Evolutionary conservation across 2,329 filamentous ascomycete species (phyloP).

Genomic region (Periconia macrospinosa): DNA sequence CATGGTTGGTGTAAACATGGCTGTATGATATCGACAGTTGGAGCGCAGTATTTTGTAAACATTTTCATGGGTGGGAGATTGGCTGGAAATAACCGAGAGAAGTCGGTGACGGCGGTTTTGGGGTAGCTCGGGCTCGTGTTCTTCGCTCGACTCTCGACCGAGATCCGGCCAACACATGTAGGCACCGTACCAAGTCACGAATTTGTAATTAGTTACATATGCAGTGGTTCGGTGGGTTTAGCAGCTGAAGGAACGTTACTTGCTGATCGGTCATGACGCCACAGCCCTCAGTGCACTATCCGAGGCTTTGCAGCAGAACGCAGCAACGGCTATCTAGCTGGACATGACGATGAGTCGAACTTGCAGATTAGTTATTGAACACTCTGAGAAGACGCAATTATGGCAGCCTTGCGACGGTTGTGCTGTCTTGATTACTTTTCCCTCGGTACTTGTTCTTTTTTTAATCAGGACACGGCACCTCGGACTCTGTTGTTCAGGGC

Average conservation of each 20-base stretch:
- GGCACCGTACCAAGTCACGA: not conserved
- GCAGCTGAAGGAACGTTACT: not conserved
- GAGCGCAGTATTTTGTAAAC: not conserved
- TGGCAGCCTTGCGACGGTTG: not conserved
- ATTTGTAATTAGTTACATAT: not conserved
- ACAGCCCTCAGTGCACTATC: not conserved
- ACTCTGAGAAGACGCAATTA: too few species aligned
- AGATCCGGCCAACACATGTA: constrained; percentile 4
- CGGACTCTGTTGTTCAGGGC: constrained; percentile 6
- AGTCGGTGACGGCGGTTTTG: constrained; percentile 26
- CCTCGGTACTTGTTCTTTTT: not conserved
- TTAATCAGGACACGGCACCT: not conserved
- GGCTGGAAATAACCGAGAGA: constrained; percentile 11
- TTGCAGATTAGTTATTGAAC: not conserved
- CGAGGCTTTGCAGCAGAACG: not conserved
- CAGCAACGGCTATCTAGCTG: not conserved
- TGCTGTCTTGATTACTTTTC: not conserved
- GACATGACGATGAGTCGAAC: not conserved
- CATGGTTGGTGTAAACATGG: not conserved
- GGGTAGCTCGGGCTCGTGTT: constrained; percentile 12
- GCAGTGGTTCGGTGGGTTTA: constrained; percentile 1
- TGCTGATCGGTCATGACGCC: not conserved
- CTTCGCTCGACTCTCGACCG: constrained; percentile 7
- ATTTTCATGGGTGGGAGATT: not conserved
- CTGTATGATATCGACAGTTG: not conserved